phyloP scores from a whole-genome alignment of 352 stramenopile species.

The Globisporangium alternatum region DNA sequence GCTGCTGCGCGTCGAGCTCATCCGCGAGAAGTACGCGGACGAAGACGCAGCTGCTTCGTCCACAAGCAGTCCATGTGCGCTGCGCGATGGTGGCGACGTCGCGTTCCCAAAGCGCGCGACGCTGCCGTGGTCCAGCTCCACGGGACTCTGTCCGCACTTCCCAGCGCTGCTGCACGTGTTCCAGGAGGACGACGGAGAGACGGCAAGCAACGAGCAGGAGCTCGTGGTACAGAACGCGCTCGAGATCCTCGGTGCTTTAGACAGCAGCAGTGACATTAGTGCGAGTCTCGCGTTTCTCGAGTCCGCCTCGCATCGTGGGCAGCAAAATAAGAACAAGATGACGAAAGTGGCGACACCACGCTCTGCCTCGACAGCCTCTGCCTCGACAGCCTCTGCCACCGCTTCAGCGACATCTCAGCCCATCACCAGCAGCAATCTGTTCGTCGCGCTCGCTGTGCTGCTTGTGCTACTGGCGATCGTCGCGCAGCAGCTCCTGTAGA shows the following conservation, averaged over 20 bases:
- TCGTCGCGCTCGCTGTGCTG: conserved; percentile 39
- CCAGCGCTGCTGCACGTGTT: conserved; percentile 45
- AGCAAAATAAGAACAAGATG: neutral
- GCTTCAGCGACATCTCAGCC: conserved; percentile 14
- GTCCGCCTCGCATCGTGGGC: conserved; percentile 4
- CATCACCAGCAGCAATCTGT: conserved; percentile 10
- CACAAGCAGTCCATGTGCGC: conserved; percentile 20
- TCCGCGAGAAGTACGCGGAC: conserved; percentile 14
- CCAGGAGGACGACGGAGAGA: conserved; percentile 36
- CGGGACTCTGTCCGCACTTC: conserved; percentile 19
- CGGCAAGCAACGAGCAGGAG: conserved; percentile 3
- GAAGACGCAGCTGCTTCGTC: neutral
- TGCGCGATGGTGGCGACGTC: conserved; percentile 31
- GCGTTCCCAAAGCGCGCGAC: conserved; percentile 41
- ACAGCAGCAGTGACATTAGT: conserved; percentile 7
- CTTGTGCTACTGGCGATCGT: conserved; percentile 22
- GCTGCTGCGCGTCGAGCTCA: conserved; percentile 47
- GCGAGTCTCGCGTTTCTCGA: conserved; percentile 14
- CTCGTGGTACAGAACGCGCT: conserved; percentile 48
- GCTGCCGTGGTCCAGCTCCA: conserved; percentile 35
- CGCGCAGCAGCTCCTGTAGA: conserved; percentile 20
- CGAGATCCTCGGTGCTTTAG: conserved; percentile 46
- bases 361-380: neutral
- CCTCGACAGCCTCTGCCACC: too few species aligned
- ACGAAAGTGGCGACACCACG: conserved; percentile 12